A percentile compares a stretch with the other conserved stretches of the same genome.
phyloP scores from a whole-genome alignment of 2,329 filamentous ascomycete species.

The Penicillium sp. region DNA sequence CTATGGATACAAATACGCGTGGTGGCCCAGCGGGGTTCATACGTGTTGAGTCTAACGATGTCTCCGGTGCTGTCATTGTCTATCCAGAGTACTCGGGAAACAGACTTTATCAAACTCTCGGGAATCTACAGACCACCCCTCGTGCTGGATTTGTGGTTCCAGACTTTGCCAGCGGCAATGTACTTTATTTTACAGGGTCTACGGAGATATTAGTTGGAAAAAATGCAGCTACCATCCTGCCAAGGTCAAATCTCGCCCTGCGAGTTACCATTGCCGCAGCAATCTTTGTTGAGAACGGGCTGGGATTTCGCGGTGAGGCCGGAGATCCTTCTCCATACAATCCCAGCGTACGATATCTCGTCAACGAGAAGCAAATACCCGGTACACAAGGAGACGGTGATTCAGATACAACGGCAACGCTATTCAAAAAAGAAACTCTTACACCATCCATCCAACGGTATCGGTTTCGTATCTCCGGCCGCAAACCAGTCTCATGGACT shows the following conservation, averaged over 20 bases:
- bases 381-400: background rate
- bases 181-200: slow-evolving; percentile 69
- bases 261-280: slow-evolving; percentile 59
- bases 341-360: slow-evolving; percentile 66
- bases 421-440: slow-evolving; percentile 60
- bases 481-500: slow-evolving; percentile 51
- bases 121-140: slow-evolving; percentile 69
- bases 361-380: slow-evolving; percentile 52
- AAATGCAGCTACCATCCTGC: slow-evolving; percentile 62
- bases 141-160: slow-evolving; percentile 69
- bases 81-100: slow-evolving; percentile 89
- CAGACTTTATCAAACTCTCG: slow-evolving; percentile 73
- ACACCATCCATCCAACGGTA: slow-evolving; percentile 69
- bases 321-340: slow-evolving; percentile 74
- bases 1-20: slow-evolving; percentile 83
- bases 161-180: slow-evolving; percentile 69
- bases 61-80: slow-evolving; percentile 53
- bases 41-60: slow-evolving; percentile 60
- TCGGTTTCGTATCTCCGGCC: slow-evolving; percentile 52
- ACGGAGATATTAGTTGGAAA: slow-evolving; percentile 65
- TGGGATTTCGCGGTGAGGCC: slow-evolving; percentile 64
- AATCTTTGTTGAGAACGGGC: slow-evolving; percentile 61
- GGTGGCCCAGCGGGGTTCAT: slow-evolving; percentile 75
- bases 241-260: slow-evolving; percentile 70
- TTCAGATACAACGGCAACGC: slow-evolving; percentile 49